Conservation (phyloP, 768 basidiomycete species). For the Agrocybe chaxingu region DNA sequence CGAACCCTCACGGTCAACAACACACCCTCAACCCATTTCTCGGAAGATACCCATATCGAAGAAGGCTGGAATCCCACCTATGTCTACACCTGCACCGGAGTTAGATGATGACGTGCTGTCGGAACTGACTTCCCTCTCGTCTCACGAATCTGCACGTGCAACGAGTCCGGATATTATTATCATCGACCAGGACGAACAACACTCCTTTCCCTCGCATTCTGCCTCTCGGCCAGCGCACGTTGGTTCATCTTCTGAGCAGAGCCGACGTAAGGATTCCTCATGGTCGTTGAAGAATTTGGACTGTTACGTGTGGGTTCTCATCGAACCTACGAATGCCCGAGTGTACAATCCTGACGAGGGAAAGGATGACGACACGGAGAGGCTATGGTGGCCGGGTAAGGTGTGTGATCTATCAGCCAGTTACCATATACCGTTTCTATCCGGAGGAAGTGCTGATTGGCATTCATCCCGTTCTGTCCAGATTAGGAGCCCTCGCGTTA, state of each 20-base stretch:
- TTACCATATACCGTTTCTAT: neutral
- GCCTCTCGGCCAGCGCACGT: neutral
- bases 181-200: neutral
- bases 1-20: no score
- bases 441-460: neutral
- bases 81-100: neutral
- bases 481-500: constrained; percentile 15
- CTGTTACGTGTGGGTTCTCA: constrained; percentile 49
- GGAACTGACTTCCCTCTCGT: constrained; percentile 16
- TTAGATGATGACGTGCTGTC: constrained; percentile 5
- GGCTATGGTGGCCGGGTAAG: constrained; percentile 72
- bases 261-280: constrained; percentile 1
- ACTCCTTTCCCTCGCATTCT: constrained; percentile 1
- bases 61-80: neutral
- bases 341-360: constrained; percentile 28
- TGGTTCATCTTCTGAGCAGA: neutral
- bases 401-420: constrained; percentile 32
- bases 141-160: constrained; percentile 3
- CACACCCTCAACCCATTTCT: no score
- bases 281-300: constrained; percentile 29
- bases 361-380: constrained; percentile 18
- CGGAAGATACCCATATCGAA: neutral
- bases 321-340: constrained; percentile 35
- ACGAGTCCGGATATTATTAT: neutral
- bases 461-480: neutral